A percentile compares a stretch with the other conserved stretches of the same genome.
Conservation (phyloP, 352 stramenopile species). For the Elongisporangium anandrum region DNA sequence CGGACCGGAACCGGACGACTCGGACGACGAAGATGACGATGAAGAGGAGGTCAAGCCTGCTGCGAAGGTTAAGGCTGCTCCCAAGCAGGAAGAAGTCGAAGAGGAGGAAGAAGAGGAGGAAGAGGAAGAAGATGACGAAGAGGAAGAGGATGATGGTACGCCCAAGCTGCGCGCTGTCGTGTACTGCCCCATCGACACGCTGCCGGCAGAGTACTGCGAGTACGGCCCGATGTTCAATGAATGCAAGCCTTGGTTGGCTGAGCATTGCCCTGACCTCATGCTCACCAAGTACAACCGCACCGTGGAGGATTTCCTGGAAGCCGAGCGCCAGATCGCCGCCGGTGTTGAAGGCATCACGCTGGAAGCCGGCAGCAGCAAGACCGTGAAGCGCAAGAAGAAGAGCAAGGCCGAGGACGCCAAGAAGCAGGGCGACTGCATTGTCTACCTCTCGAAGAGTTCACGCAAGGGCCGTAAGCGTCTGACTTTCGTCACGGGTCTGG, state of each 20-base stretch:
- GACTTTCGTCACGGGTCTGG: slow-evolving; percentile 77
- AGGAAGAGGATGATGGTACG: slow-evolving; percentile 27
- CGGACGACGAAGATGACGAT: slow-evolving; percentile 60
- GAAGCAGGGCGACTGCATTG: slow-evolving; percentile 59
- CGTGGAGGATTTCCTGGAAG: slow-evolving; percentile 66
- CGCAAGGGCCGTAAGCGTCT: slow-evolving; percentile 78
- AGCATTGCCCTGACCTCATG: slow-evolving; percentile 66
- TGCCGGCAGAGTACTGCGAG: slow-evolving; percentile 84
- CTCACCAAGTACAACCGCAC: slow-evolving; percentile 86
- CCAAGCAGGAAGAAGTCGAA: slow-evolving; percentile 13
- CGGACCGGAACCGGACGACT: slow-evolving; percentile 73
- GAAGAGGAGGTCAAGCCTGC: slow-evolving; percentile 12
- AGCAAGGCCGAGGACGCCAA: slow-evolving; percentile 74
- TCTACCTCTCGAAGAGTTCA: slow-evolving; percentile 67
- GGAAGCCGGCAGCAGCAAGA: slow-evolving; percentile 62
- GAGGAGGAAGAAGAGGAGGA: slow-evolving; percentile 29
- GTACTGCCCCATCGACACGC: slow-evolving; percentile 83
- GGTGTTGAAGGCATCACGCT: slow-evolving; percentile 76
- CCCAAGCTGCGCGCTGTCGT: slow-evolving; percentile 57
- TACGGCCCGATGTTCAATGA: slow-evolving; percentile 84
- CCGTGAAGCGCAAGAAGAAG: slow-evolving; percentile 84
- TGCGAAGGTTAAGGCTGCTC: slow-evolving; percentile 6
- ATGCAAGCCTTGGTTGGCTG: slow-evolving; percentile 76
- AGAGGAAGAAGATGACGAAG: slow-evolving; percentile 37
- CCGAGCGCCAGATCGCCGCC: slow-evolving; percentile 73